Conservation (phyloP, 768 basidiomycete species). For the Lyophyllum shimeji region DNA sequence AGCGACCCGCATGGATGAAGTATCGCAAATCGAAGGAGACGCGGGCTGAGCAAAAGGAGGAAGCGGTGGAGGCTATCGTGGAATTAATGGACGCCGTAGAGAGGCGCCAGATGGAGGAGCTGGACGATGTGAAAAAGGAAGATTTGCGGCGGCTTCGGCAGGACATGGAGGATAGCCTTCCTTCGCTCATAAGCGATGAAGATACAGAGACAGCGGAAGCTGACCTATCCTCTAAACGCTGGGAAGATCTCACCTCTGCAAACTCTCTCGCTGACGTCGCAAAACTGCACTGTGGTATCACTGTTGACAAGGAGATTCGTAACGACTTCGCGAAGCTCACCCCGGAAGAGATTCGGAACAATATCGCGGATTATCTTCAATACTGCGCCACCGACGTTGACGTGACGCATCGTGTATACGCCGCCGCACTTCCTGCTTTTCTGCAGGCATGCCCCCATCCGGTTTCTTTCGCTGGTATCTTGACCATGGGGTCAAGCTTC, state of each 20-base stretch:
- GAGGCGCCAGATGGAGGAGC: conserved; percentile 48
- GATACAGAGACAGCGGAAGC: conserved; percentile 36
- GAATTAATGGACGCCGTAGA: conserved; percentile 41
- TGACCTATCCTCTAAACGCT: conserved; percentile 49
- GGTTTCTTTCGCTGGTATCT: conserved; percentile 86
- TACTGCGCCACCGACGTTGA: conserved; percentile 89
- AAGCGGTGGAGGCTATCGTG: conserved; percentile 61
- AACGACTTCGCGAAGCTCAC: conserved; percentile 73
- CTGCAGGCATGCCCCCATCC: conserved; percentile 85
- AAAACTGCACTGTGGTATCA: conserved; percentile 80
- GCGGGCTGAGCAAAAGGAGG: conserved; percentile 53
- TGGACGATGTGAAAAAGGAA: conserved; percentile 43
- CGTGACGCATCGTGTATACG: conserved; percentile 81
- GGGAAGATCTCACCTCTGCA: conserved; percentile 92
- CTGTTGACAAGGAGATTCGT: conserved; percentile 75
- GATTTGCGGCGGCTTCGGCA: conserved; percentile 35
- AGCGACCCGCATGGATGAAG: conserved; percentile 91
- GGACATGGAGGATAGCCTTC: conserved; percentile 41
- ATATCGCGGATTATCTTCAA: conserved; percentile 69
- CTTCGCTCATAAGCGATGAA: conserved; percentile 16
- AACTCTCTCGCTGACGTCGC: conserved; percentile 95
- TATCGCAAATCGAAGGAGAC: conserved; percentile 70
- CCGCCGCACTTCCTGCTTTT: conserved; percentile 77
- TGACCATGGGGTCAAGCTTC: conserved; percentile 91
- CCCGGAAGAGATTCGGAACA: conserved; percentile 61